Evolutionary conservation across 768 basidiomycete species (phyloP), one percentile per base, ranked within the genome.

Genomic region (Dioszegia crocea): DNA sequence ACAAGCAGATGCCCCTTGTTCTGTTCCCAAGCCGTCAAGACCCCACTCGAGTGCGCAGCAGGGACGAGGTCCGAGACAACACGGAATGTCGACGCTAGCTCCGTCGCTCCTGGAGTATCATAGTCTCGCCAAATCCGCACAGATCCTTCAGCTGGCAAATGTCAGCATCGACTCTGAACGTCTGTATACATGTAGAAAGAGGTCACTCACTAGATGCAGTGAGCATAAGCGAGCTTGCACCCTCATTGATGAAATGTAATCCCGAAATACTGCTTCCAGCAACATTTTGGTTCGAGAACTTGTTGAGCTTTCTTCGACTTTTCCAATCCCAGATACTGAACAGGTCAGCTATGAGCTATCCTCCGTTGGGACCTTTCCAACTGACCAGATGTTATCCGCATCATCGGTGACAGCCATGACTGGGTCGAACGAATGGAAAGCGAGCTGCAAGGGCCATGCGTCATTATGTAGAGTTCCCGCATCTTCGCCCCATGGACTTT

Each of bases 11-110:
- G 85, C 0, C 93, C 96, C 24, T 85, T 82, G 1, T 83, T 81
- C 77, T 97, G 94, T 70, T 88, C 90, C 96, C 96, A 99, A 60
- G 94, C 91, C 60, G 88, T 84, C 27, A 98, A 82, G 49, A 97
- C 79, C 0, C 96, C 96, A 41, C 83, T 83, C 31, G 91, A 89
- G 62, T 87, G 85, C n/a, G 71, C 78, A n/a, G 76, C 77, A 29
- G 84, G 85, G 19, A 90, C 79, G 29, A 88, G 79, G 63, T 94
- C 91, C 59, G 85, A 85, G 47, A 97, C 80, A 0, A 84, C 94
- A 31, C 91, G 84, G 84, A 96, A 98, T 12, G 92, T 86, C 74
- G 90, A 91, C 68, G 94, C 90, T 83, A 98, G 88, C 70, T 91
- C 88, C 14, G 96, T 80, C 2, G 88, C 85, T 40, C 86, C 9